Base-by-base conservation (phyloP, 1,139 yeast genomes). In the Blastobotrys buckinghamii region DNA sequence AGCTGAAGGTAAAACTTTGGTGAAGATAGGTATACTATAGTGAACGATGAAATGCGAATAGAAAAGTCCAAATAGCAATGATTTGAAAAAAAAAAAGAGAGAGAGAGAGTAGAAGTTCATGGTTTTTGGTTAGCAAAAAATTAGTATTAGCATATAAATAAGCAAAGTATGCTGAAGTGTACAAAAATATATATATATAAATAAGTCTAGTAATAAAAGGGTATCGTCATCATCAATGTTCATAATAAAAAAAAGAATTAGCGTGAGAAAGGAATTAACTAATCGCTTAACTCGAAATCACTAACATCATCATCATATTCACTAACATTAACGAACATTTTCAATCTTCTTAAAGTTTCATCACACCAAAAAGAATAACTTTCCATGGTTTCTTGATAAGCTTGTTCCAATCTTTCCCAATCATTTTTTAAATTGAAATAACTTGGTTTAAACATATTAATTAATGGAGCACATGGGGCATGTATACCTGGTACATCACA, bases 381-480 rank as follows among this genome's bases (percentile, higher is more conserved):
- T n/a, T 27, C 32, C 42, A 44, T 30, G 5, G 47, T 44, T 32
- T 44, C 19, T 20, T 20, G 20, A 20, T 22, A 44, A 26, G 35
- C 47, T 17, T 20, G 19, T 30, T 38, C 39, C 10, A 44, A 16
- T 22, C 33, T 24, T 15, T 44, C 41, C 38, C 20, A 24, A 32
- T 44, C 47, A 6, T 26, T 20, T 10, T 19, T 19, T 9, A 44
- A 17, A 32, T 39, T 16, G 19, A 36, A 36, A 26, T 36, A 36
- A 13, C 24, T 19, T 8, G 38, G 17, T 38, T 34, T 38, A 32
- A 34, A 17, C 20, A 38, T 15, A 8, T 38, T 39, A 12, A 44
- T 39, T 16, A 34, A 24, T 16, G 47, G 47, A 12, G 47, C 47
- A 33, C 47, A 44, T 6, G 47, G 47, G 15, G 47, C 41, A 24